Base-by-base conservation (phyloP, 495 filamentous ascomycete species). In the Trypethelium eluteriae region DNA sequence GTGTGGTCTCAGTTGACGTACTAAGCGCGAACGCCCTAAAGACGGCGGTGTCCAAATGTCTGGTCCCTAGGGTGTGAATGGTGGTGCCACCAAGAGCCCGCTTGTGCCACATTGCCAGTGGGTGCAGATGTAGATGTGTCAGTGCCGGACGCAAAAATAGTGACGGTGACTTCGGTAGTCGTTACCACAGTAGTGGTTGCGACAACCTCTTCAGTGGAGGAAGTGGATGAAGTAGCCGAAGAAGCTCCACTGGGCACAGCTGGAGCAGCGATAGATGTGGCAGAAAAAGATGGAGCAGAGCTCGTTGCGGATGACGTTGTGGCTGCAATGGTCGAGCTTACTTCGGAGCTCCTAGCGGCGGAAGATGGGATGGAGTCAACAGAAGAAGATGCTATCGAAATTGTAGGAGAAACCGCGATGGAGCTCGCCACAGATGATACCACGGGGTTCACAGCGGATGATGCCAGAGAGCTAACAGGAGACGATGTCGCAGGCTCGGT, bases 401-500 rank as follows among this genome's bases (percentile, higher is more conserved):
- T 53, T 53, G 49, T n/a, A 53, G 49, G 18, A 53, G 49, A 5
- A 53, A n/a, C 9, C 16, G 49, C 49, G 9, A n/a, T 36, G 44
- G 62, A 44, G 38, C 38, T 64, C 18, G 36, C 62, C 36, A n/a
- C 9, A 64, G 63, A 64, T 49, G 63, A 49, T 38, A 4, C 3
- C 18, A 50, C 63, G 53, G 53, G 9, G 53, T 5, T 59, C 11
- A 18, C 53, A 35, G 5, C 53, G 50, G 41, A 44, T 32, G 63
- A 46, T 16, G 36, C 41, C 3, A 2, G 3, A 16, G 63, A 64
- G 63, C 63, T 64, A 6, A 49, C n/a, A 25, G 41, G 25, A 25
- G 41, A 44, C 25, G 63, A 46, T 16, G 36, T 25, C 3, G 10
- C 9, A 16, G 63, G 50, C 39, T 41, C 50, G 5, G 35, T 16